Evolutionary conservation across 371 early-diverging fungal species (phyloP).

Genomic region (Mortierella sp.): DNA sequence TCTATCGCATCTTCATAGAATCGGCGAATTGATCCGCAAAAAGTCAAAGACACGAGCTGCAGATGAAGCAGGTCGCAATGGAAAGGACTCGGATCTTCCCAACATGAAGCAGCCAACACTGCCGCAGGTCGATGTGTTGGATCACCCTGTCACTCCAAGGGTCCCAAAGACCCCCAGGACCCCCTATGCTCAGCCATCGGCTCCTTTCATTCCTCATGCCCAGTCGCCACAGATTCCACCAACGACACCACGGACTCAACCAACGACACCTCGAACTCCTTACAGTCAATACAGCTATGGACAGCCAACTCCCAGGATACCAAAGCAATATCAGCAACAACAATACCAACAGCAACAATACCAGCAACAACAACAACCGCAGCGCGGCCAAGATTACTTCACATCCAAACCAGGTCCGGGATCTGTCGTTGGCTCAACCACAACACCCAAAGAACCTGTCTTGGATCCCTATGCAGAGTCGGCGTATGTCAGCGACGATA

Average conservation of each 20-base stretch:
- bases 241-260: background rate
- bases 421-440: background rate
- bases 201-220: slow-evolving; percentile 1
- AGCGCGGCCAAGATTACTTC: slow-evolving; percentile 26
- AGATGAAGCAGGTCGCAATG: slow-evolving; percentile 25
- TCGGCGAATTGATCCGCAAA: slow-evolving; percentile 48
- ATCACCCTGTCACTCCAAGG: background rate
- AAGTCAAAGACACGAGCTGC: slow-evolving; percentile 41
- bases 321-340: slow-evolving; percentile 7
- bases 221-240: no score
- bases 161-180: slow-evolving; percentile 13
- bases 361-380: slow-evolving; percentile 9
- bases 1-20: slow-evolving; percentile 17
- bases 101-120: slow-evolving; percentile 40
- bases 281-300: slow-evolving; percentile 15
- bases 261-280: slow-evolving; percentile 3
- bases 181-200: slow-evolving; percentile 10
- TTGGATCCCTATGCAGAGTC: slow-evolving; percentile 38
- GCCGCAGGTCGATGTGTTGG: slow-evolving; percentile 29
- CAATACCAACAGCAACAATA: slow-evolving; percentile 11
- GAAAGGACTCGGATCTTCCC: slow-evolving; percentile 15
- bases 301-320: background rate
- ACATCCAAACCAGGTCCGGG: slow-evolving; percentile 9
- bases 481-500: slow-evolving; percentile 26
- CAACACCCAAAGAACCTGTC: background rate